phyloP scores from a whole-genome alignment of 495 filamentous ascomycete genomes.

The Lentithecium fluviatile region DNA sequence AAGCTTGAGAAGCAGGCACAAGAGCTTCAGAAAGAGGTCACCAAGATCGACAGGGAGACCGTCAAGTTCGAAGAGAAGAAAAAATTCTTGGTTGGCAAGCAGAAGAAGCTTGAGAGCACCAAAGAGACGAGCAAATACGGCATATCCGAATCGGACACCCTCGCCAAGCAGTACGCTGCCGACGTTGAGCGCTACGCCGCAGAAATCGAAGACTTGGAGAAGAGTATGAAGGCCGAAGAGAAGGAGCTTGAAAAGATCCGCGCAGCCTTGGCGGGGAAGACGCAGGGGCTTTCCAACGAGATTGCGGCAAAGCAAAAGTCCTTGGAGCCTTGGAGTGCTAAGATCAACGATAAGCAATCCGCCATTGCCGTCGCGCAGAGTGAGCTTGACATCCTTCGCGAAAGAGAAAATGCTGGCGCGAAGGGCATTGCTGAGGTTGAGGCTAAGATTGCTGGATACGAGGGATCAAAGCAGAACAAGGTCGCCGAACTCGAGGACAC shows the following conservation, averaged over 20 bases:
- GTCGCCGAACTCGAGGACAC: slow-evolving; percentile 71
- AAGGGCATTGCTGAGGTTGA: slow-evolving; percentile 82
- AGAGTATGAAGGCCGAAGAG: slow-evolving; percentile 73
- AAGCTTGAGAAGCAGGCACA: slow-evolving; percentile 78
- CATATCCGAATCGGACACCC: slow-evolving; percentile 69
- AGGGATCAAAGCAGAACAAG: slow-evolving; percentile 68
- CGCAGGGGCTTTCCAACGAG: slow-evolving; percentile 87
- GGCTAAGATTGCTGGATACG: slow-evolving; percentile 69
- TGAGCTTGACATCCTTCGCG: slow-evolving; percentile 85
- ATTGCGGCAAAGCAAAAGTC: slow-evolving; percentile 90
- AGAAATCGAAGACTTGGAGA: slow-evolving; percentile 72
- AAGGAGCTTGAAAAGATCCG: slow-evolving; percentile 75
- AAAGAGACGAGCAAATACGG: slow-evolving; percentile 68
- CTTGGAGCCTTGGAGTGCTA: slow-evolving; percentile 93
- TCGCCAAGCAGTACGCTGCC: slow-evolving; percentile 70
- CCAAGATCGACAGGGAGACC: slow-evolving; percentile 88
- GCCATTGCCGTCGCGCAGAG: slow-evolving; percentile 90
- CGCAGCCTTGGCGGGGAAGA: slow-evolving; percentile 88
- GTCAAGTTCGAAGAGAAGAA: slow-evolving; percentile 98
- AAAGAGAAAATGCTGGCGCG: slow-evolving; percentile 81
- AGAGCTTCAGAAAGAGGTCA: slow-evolving; percentile 78
- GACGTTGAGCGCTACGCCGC: slow-evolving; percentile 73
- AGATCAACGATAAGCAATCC: slow-evolving; percentile 92
- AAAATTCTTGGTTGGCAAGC: slow-evolving; percentile 84
- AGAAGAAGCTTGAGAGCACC: slow-evolving; percentile 91